Evolutionary conservation across 2,329 filamentous ascomycete genomes (phyloP).

Genomic region (Claviceps purpurea): DNA sequence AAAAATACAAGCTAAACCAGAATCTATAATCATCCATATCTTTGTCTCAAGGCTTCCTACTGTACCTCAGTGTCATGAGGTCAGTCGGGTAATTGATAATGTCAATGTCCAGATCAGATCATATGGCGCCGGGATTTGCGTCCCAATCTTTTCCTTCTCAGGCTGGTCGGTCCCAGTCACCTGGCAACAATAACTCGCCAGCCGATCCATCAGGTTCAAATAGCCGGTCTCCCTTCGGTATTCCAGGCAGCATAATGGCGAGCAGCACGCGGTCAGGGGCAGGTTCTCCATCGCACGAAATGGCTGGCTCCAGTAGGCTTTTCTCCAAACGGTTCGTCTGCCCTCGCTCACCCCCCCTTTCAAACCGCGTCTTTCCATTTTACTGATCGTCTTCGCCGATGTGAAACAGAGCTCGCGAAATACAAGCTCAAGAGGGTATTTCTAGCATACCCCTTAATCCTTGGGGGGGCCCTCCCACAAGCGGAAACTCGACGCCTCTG

Average conservation of each 20-base stretch:
- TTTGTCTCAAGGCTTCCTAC: neutral
- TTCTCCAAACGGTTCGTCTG: constrained; percentile 78
- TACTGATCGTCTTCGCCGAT: neutral
- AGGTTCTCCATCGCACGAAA: constrained; percentile 93
- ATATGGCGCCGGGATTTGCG: constrained; percentile 74
- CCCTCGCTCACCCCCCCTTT: neutral
- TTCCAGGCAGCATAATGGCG: constrained; percentile 51
- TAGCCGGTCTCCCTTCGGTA: constrained; percentile 60
- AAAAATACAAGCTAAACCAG: neutral
- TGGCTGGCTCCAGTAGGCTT: constrained; percentile 56
- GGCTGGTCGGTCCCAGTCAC: constrained; percentile 60
- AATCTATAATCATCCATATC: neutral
- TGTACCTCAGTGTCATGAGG: constrained; percentile 7
- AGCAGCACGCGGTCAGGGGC: constrained; percentile 61
- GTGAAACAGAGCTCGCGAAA: constrained; percentile 69
- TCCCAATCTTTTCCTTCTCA: constrained; percentile 50
- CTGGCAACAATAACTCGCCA: constrained; percentile 67
- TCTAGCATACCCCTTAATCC: constrained; percentile 52
- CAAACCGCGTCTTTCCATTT: neutral
- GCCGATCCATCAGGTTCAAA: constrained; percentile 54
- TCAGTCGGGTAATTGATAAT: constrained; percentile 68
- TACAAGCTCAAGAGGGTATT: constrained; percentile 90
- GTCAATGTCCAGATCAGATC: constrained; percentile 76
- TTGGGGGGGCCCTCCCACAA: constrained; percentile 93
- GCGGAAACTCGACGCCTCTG: constrained; percentile 88